phyloP scores from a whole-genome alignment of 1,139 yeast genomes.

The Kodamaea alishanica region DNA sequence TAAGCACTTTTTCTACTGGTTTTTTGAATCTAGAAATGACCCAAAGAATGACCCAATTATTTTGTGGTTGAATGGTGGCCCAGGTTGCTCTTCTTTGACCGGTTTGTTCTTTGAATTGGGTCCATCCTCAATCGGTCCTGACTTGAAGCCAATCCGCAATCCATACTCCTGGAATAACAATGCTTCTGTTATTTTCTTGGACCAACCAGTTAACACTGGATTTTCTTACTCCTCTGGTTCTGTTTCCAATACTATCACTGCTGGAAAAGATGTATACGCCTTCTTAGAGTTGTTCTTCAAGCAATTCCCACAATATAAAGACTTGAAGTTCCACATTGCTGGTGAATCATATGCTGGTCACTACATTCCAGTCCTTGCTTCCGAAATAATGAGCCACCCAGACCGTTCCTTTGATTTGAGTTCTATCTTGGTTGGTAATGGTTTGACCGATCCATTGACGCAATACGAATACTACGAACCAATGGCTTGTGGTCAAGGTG shows the following conservation, averaged over 20 bases:
- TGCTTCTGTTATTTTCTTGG: conserved; percentile 87
- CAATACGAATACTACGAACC: conserved; percentile 90
- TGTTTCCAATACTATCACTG: conserved; percentile 77
- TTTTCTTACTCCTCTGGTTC: conserved; percentile 69
- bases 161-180: conserved; percentile 85
- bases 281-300: conserved; percentile 86
- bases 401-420: conserved; percentile 81
- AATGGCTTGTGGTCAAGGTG: conserved; percentile 97
- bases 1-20: conserved; percentile 80
- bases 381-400: conserved; percentile 73
- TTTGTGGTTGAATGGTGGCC: conserved; percentile 89
- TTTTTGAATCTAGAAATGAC: conserved; percentile 86
- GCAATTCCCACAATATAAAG: conserved; percentile 80
- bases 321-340: conserved; percentile 84
- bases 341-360: conserved; percentile 99
- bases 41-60: conserved; percentile 81
- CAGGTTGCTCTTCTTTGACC: conserved; percentile 86
- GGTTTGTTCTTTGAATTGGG: conserved; percentile 93
- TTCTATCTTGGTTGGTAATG: conserved; percentile 92
- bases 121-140: conserved; percentile 67
- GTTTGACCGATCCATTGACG: conserved; percentile 86
- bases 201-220: conserved; percentile 94
- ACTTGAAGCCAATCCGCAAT: conserved; percentile 68
- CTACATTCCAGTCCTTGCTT: conserved; percentile 90
- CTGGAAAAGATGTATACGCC: conserved; percentile 90